Base-by-base conservation (phyloP, 306 rosid genomes). In the Quillaja saponaria region DNA sequence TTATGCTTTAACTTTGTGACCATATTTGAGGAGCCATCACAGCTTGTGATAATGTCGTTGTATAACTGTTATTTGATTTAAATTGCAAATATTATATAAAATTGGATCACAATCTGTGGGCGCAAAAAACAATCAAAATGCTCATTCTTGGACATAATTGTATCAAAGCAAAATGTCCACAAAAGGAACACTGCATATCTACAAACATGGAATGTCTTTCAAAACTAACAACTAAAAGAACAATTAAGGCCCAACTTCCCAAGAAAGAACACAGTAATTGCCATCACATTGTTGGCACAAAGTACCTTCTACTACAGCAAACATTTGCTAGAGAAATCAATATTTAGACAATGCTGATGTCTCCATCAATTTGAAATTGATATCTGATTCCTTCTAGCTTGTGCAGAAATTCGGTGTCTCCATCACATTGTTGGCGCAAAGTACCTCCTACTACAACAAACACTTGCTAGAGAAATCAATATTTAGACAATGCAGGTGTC, bases 361-460 rank as follows among this genome's bases (percentile, higher is more conserved):
- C 31, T 81, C 78, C 25, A 75, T 65, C 87, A 89, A 69, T 60
- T 75, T 78, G 52, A 86, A 82, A 63, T 76, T 65, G 67, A 74
- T 64, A 33, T 66, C 63, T 9, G 9, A 55, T 49, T 79, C 86
- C 55, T 61, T 50, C 85, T 85, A 79, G 69, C 46, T 16, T 20
- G 76, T 33, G n/a, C 31, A 14, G 64, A 25, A 20, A 56, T 73
- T 69, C 18, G 78, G 57, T 12, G 78, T n/a, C n/a, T n/a, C 75
- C 80, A 63, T 35, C 64, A 61, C 64, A 75, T 48, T 12, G 64
- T 63, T 57, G 69, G 63, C 77, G 50, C 61, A 53, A 51, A 51
- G 35, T 48, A 71, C 60, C 66, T 14, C 28, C 34, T 3, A 39
- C 8, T 44, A 39, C 40, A 7, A 51, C 42, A 41, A 31, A 52